Conservation (phyloP, 441 rosid genomes). For the Adansonia madagascariensis region DNA sequence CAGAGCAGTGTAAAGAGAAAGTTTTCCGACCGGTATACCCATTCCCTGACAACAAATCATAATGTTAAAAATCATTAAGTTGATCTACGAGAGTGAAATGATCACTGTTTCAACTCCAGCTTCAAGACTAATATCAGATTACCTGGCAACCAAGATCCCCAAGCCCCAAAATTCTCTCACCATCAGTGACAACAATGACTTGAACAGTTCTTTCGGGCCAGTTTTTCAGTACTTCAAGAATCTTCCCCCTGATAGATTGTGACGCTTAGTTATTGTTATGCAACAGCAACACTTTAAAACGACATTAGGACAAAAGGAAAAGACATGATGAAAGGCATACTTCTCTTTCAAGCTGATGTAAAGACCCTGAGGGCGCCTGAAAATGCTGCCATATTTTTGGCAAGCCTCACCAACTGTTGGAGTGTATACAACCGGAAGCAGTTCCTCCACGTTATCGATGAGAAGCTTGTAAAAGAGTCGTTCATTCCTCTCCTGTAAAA, state of each 20-base stretch:
- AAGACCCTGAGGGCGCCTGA: conserved; percentile 93
- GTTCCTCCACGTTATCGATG: conserved; percentile 91
- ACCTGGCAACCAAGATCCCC: conserved; percentile 99
- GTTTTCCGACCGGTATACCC: conserved; percentile 98
- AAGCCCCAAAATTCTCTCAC: conserved; percentile 86
- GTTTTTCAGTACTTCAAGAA: conserved; percentile 83
- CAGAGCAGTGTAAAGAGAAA: conserved; percentile 84
- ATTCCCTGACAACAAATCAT: conserved; percentile 66
- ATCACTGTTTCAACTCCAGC: conserved; percentile 4
- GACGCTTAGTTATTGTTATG: conserved; percentile 22
- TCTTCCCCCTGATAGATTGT: conserved; percentile 63
- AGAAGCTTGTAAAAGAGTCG: conserved; percentile 90
- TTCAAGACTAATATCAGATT: conserved; percentile 13
- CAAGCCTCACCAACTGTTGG: conserved; percentile 99
- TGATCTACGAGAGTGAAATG: conserved; percentile 13
- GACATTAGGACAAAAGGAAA: background rate
- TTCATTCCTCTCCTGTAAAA: conserved; percentile 85
- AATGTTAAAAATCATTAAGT: conserved; percentile 15
- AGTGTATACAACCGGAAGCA: conserved; percentile 94
- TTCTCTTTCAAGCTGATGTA: conserved; percentile 92
- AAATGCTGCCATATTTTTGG: conserved; percentile 95
- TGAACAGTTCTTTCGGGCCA: conserved; percentile 91
- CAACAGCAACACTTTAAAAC: conserved; percentile 22
- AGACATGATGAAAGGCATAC: conserved; percentile 40
- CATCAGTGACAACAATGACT: conserved; percentile 93